Evolutionary conservation across 2,329 filamentous ascomycete genomes (phyloP).

Genomic region (Venturia carpophila): DNA sequence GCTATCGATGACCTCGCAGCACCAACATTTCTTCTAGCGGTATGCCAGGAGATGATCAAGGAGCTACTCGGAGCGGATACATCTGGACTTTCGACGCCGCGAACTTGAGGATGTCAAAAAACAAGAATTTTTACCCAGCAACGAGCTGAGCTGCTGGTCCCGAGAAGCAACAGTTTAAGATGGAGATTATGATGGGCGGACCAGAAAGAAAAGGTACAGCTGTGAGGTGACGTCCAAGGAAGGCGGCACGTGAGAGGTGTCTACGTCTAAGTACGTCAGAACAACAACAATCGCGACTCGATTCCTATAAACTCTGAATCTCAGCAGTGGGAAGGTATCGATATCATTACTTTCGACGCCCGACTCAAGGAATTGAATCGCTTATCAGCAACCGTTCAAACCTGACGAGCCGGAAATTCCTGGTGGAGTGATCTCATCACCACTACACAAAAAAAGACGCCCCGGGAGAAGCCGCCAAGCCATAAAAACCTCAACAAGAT

Average conservation of each 20-base stretch:
- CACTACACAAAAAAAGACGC: neutral
- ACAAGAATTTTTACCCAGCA: no score
- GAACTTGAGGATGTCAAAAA: no score
- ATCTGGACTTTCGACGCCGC: no score
- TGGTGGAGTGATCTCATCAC: neutral
- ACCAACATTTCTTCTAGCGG: neutral
- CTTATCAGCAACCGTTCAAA: neutral
- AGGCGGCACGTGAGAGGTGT: neutral
- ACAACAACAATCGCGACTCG: neutral
- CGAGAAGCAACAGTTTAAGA: neutral
- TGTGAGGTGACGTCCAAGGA: neutral
- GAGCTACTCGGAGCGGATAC: no score
- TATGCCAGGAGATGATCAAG: no score
- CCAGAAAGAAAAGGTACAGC: no score
- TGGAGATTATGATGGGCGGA: neutral
- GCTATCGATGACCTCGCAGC: neutral
- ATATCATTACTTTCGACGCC: neutral
- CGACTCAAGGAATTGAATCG: neutral
- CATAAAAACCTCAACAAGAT: neutral
- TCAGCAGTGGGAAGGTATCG: no score
- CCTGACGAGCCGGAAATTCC: neutral
- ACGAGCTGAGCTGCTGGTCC: no score
- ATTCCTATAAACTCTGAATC: no score
- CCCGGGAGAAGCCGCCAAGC: neutral
- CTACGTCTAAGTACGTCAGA: constrained; percentile 3